phyloP scores from a whole-genome alignment of 2,329 filamentous ascomycete species.

The Allantophomopsis cytisporea region DNA sequence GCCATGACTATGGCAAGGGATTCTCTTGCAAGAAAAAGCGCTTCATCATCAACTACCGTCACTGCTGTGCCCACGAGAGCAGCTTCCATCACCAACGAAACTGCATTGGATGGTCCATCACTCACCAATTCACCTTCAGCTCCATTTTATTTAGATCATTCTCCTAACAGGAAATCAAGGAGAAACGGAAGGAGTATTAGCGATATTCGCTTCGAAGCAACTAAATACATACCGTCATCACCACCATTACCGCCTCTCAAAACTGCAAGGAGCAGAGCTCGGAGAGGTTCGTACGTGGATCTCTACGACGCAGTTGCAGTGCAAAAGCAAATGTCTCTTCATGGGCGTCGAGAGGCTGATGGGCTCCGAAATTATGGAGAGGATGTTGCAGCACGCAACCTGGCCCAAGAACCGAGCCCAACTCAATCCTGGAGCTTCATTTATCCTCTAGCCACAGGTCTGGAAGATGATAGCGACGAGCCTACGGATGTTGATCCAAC shows the following conservation, averaged over 20 bases:
- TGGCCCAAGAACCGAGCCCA: not conserved
- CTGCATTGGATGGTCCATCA: not conserved
- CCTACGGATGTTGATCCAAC: no score
- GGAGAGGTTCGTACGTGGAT: not conserved
- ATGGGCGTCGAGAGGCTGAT: not conserved
- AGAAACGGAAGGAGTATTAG: not conserved
- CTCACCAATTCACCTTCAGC: not conserved
- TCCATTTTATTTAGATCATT: not conserved
- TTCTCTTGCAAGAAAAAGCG: conserved; percentile 7
- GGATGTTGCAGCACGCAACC: conserved; percentile 1
- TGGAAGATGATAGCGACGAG: no score
- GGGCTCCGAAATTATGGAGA: not conserved
- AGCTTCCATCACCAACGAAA: not conserved
- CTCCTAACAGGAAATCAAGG: not conserved
- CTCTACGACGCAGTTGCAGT: not conserved
- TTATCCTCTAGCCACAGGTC: no score
- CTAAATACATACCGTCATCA: not conserved
- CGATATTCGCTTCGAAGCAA: not conserved
- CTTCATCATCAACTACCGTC: not conserved
- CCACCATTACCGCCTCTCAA: not conserved
- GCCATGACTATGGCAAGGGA: conserved; percentile 18
- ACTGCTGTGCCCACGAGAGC: not conserved
- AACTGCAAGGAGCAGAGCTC: not conserved
- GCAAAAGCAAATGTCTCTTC: not conserved
- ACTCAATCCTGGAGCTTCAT: no score